phyloP scores from a whole-genome alignment of 192 early-diverging fungal species.

The Entomortierella beljakovae region DNA sequence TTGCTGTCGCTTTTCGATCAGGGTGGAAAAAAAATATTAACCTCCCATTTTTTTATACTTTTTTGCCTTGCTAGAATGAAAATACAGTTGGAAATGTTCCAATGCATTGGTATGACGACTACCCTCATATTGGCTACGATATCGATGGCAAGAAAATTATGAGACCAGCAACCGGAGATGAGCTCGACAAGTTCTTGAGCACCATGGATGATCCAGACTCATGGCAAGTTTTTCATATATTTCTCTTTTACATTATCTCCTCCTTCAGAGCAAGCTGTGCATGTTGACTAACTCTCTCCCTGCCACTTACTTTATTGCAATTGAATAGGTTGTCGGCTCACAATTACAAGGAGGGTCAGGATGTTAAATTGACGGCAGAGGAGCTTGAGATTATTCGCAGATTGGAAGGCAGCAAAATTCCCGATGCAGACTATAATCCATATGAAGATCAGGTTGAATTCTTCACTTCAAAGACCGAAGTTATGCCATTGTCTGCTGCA shows the following conservation, averaged over 20 bases:
- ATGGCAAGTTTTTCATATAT: slow-evolving; percentile 63
- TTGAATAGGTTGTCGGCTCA: slow-evolving; percentile 72
- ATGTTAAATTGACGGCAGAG: slow-evolving; percentile 87
- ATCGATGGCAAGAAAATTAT: slow-evolving; percentile 93
- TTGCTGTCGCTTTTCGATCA: neutral
- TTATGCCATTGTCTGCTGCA: slow-evolving; percentile 87
- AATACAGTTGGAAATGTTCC: slow-evolving; percentile 98
- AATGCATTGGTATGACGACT: slow-evolving; percentile 98
- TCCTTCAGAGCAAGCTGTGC: neutral
- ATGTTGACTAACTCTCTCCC: neutral
- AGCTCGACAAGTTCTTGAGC: slow-evolving; percentile 93
- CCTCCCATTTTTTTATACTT: too few relatives aligned
- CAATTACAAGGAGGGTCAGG: slow-evolving; percentile 82
- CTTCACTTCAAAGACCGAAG: slow-evolving; percentile 88
- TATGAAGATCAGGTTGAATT: slow-evolving; percentile 96
- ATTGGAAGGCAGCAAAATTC: slow-evolving; percentile 83
- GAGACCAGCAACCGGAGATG: slow-evolving; percentile 89
- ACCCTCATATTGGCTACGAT: slow-evolving; percentile 97
- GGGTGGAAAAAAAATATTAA: neutral
- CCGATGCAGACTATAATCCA: slow-evolving; percentile 88
- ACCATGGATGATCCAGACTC: slow-evolving; percentile 94
- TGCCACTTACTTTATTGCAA: neutral
- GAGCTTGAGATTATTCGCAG: slow-evolving; percentile 95
- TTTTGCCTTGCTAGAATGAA: slow-evolving; percentile 55
- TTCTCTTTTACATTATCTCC: neutral